These are phyloP conservation scores for Boletales sp. DNA, from an alignment of 768 basidiomycete species.

Conservation along the genomic window DNA sequence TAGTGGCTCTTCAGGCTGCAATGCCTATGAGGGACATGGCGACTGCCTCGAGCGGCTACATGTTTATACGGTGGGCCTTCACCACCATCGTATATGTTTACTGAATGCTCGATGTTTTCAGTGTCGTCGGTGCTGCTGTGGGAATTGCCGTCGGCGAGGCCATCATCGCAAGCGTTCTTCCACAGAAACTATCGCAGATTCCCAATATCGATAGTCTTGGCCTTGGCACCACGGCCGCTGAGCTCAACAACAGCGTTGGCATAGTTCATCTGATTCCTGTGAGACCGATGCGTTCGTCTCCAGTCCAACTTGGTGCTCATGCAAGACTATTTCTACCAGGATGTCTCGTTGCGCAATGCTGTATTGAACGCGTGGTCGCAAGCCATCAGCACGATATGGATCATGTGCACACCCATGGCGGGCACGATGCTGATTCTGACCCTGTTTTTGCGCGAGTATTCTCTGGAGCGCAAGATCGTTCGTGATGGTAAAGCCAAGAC, in stretches of 20 bases:
- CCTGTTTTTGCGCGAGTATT: constrained; percentile 58
- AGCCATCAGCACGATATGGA: constrained; percentile 63
- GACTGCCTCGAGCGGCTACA: constrained; percentile 68
- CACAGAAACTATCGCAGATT: constrained; percentile 31
- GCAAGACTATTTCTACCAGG: constrained; percentile 29
- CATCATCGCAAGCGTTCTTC: constrained; percentile 57
- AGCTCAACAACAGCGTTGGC: constrained; percentile 45
- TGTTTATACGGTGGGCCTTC: constrained; percentile 56
- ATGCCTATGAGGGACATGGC: constrained; percentile 90
- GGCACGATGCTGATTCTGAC: constrained; percentile 50
- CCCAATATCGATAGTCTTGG: constrained; percentile 26
- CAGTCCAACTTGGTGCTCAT: background rate
- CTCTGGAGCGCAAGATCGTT: constrained; percentile 52
- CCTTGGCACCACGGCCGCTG: constrained; percentile 37
- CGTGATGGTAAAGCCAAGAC: constrained; percentile 26
- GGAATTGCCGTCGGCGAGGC: constrained; percentile 73
- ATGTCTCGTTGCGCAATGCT: constrained; percentile 44
- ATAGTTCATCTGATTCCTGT: constrained; percentile 34
- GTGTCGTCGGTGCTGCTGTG: constrained; percentile 69
- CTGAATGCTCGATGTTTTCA: constrained; percentile 21
- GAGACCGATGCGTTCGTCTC: background rate
- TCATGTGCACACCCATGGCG: constrained; percentile 55
- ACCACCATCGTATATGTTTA: background rate
- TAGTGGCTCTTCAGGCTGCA: constrained; percentile 76
- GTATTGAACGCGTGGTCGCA: constrained; percentile 62